These are phyloP conservation scores for Ganoderma boninense DNA, from an alignment of 1,284 basidiomycete genomes.

Conservation along the genomic window DNA sequence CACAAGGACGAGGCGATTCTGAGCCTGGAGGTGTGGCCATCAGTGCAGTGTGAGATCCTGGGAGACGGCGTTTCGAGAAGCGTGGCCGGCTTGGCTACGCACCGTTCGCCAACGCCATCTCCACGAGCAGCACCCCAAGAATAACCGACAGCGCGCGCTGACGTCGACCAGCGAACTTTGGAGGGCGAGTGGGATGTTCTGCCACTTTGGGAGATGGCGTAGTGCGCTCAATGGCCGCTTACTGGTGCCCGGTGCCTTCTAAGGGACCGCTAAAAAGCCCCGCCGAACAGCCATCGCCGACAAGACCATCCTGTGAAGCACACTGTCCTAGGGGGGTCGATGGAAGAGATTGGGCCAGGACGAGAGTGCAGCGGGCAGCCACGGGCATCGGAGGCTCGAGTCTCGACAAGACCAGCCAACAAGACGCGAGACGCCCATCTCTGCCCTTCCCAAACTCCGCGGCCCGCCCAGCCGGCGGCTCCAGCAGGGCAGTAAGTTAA, in stretches of 20 bases:
- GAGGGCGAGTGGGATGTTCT: neutral
- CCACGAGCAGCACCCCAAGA: slow-evolving; percentile 1
- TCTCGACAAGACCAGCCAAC: too few relatives aligned
- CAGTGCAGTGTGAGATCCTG: neutral
- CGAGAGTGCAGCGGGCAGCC: neutral
- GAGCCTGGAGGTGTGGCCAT: slow-evolving; percentile 1
- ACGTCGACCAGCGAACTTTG: neutral
- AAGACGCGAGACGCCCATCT: too few relatives aligned
- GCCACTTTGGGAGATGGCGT: neutral
- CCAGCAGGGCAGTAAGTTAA: too few relatives aligned
- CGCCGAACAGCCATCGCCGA: neutral
- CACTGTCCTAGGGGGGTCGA: neutral
- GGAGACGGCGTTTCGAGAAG: slow-evolving; percentile 1
- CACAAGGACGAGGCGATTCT: slow-evolving; percentile 5
- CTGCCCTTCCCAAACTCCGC: too few relatives aligned
- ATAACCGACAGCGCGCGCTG: neutral
- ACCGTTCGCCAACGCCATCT: neutral
- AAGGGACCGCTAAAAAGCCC: neutral
- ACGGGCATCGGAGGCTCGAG: too few relatives aligned
- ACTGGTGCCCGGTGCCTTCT: neutral
- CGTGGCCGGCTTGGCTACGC: neutral
- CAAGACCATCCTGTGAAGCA: neutral
- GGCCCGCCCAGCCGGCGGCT: neutral
- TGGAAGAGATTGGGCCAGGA: neutral
- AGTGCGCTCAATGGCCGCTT: neutral